Conservation (phyloP, 1,284 basidiomycete species). For the Microbotryum intermedium region DNA sequence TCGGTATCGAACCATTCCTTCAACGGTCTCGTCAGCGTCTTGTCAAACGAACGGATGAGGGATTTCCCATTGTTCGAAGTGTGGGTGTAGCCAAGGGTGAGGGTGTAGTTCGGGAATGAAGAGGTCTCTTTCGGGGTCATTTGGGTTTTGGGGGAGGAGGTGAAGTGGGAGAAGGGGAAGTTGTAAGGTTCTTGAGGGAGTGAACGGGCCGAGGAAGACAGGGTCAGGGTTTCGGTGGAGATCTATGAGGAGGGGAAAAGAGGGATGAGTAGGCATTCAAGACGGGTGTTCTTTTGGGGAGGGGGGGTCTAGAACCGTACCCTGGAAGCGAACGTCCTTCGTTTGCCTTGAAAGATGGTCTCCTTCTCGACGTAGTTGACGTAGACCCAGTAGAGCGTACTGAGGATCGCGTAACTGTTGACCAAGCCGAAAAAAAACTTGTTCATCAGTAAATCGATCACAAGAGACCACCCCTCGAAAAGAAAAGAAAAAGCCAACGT, state of each 20-base stretch:
- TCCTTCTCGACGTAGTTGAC: slow-evolving; percentile 70
- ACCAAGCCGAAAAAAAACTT: background rate
- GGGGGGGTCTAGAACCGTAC: slow-evolving; percentile 42
- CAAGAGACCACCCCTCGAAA: background rate
- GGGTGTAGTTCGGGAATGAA: slow-evolving; percentile 44
- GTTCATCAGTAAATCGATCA: background rate
- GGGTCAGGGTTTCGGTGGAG: slow-evolving; percentile 66
- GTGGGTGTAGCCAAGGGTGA: slow-evolving; percentile 58
- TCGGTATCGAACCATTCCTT: slow-evolving; percentile 27
- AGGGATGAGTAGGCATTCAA: background rate
- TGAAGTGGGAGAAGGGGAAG: slow-evolving; percentile 33
- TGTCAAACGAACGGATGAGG: slow-evolving; percentile 21
- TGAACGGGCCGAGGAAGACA: slow-evolving; percentile 56
- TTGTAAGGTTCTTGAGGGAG: slow-evolving; percentile 32
- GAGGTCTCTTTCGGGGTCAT: slow-evolving; percentile 16
- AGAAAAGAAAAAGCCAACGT: background rate
- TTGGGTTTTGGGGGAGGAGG: slow-evolving; percentile 5
- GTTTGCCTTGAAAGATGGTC: slow-evolving; percentile 68
- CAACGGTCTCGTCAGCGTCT: slow-evolving; percentile 9
- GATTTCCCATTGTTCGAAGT: slow-evolving; percentile 63
- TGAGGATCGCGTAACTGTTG: slow-evolving; percentile 61
- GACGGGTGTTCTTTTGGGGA: background rate
- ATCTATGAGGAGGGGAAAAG: slow-evolving; percentile 47
- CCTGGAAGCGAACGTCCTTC: slow-evolving; percentile 71
- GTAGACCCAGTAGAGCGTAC: slow-evolving; percentile 61